These are phyloP conservation scores for Limnomonas spitsbergensis DNA, from an alignment of 139 green algal species.

Conservation along the genomic window DNA sequence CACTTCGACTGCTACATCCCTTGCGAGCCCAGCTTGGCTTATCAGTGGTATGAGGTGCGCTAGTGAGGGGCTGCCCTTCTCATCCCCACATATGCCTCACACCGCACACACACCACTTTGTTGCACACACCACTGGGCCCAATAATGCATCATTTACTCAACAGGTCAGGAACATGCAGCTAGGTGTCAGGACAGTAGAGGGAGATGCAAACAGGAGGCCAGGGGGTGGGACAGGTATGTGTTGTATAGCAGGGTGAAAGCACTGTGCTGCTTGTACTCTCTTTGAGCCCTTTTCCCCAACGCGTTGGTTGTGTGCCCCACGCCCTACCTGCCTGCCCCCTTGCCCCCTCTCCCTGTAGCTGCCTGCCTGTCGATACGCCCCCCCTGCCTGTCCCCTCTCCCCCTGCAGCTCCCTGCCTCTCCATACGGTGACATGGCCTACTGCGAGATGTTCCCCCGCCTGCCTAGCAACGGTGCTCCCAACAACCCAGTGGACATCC, in stretches of 20 bases:
- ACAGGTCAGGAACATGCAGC: not conserved
- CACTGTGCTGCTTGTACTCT: not conserved
- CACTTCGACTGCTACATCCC: conserved; percentile 31
- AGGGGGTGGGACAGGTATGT: too few relatives aligned
- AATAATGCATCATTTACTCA: not conserved
- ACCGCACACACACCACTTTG: too few relatives aligned
- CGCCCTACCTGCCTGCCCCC: not conserved
- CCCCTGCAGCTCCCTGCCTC: not conserved
- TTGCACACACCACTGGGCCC: too few relatives aligned
- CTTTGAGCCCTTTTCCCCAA: not conserved
- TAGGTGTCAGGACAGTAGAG: too few relatives aligned
- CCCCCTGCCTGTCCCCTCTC: not conserved
- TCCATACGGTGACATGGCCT: conserved; percentile 11
- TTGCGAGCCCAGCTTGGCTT: not conserved
- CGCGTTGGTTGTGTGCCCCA: not conserved
- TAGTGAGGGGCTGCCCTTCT: not conserved
- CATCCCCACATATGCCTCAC: not conserved
- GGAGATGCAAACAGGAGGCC: too few relatives aligned
- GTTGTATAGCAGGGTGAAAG: not conserved
- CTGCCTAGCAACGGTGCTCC: not conserved
- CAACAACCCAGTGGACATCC: not conserved
- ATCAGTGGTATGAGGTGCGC: conserved; percentile 15
- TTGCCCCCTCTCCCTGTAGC: not conserved
- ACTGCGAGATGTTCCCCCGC: conserved; percentile 16
- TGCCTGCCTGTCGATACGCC: not conserved